Base-by-base conservation (phyloP, 441 rosid genomes). In the Codiaeum variegatum region DNA sequence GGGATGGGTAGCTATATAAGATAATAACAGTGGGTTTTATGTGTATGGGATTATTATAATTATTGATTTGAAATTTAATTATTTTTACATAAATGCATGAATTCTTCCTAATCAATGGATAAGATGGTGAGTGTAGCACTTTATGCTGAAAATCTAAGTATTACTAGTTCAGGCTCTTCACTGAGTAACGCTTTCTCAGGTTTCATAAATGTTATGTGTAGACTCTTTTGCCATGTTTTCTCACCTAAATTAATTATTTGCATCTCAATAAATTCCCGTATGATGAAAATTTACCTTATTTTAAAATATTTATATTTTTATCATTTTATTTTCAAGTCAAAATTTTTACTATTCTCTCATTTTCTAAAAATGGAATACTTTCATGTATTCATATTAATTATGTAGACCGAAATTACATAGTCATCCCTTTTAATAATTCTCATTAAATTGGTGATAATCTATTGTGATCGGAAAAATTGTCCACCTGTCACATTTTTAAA, bases 141-240 rank as follows among this genome's bases (percentile, higher is more conserved):
- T 51, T 70, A 60, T 71, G 69, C 78, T 75, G 73, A 77, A 40
- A 83, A 73, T 85, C 91, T 87, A 81, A 71, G 81, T 81, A 85
- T 78, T 87, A 74, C 80, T 73, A 74, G 80, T 82, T 87, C 81
- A 75, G 76, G 83, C 68, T 75, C 76, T 79, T 67, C 64, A 5
- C 68, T 66, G 69, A 86, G 76, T 75, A 73, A 75, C 72, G 62
- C 67, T 73, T 69, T 26, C 62, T 36, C 44, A 52, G 75, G 70
- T 58, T 71, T 73, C 74, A 65, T 73, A 73, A 38, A 73, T 74
- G 73, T 73, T 73, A 67, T 72, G 66, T 58, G 63, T 34, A 75
- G 70, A 40, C 68, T 67, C 76, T 55, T 80, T 76, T 73, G 69
- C 68, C 72, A 71, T 75, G 73, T 69, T 42, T 42, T 69, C 76